A percentile compares a stretch with the other conserved stretches of the same genome.
Evolutionary conservation across 2,329 filamentous ascomycete genomes (phyloP).

Genomic region (Thielaviopsis euricoi): DNA sequence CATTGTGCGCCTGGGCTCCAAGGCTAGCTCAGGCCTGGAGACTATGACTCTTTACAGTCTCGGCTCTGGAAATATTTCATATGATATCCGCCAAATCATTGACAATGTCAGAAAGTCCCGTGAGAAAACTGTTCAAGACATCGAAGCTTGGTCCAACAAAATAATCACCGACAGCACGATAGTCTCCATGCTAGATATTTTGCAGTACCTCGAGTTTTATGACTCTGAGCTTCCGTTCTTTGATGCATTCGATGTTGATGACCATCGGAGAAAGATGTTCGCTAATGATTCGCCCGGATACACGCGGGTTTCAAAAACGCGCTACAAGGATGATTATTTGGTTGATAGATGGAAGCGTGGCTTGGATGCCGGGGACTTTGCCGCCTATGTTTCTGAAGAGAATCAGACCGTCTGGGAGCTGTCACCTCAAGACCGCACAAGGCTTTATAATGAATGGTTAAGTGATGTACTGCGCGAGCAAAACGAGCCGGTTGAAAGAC

Average conservation of each 20-base stretch:
- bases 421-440: constrained; percentile 19
- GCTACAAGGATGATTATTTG: constrained; percentile 26
- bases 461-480: constrained; percentile 32
- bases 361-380: constrained; percentile 27
- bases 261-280: neutral
- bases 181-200: neutral
- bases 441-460: constrained; percentile 26
- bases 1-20: constrained; percentile 49
- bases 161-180: neutral
- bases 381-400: constrained; percentile 15
- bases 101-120: neutral
- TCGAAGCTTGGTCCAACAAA: neutral
- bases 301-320: no score
- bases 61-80: neutral
- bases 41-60: neutral
- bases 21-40: constrained; percentile 24
- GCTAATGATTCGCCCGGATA: neutral
- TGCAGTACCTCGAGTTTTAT: constrained; percentile 9
- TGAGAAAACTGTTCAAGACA: neutral
- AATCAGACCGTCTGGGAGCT: constrained; percentile 36
- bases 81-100: neutral
- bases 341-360: constrained; percentile 35
- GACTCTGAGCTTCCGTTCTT: constrained; percentile 1
- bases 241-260: neutral
- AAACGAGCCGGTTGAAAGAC: constrained; percentile 22